Percentiles rank a stretch among this genome's conserved stretches.
These are phyloP conservation scores for Osmanthus fragrans DNA, from an alignment of 257 asterid genomes.

Conservation along the genomic window DNA sequence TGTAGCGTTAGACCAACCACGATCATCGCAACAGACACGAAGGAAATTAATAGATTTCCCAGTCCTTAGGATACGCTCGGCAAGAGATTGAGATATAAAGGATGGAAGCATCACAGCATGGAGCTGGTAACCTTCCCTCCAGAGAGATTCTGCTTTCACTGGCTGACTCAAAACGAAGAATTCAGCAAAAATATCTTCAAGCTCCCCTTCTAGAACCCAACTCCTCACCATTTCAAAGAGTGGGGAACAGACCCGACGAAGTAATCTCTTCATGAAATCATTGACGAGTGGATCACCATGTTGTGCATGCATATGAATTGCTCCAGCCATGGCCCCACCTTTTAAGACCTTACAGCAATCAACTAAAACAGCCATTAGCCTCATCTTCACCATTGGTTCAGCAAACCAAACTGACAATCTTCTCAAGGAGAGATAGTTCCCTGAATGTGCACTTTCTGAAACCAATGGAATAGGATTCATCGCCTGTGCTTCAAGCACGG, in stretches of 20 bases:
- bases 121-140: slow-evolving; percentile 97
- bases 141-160: slow-evolving; percentile 93
- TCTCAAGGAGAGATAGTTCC: slow-evolving; percentile 83
- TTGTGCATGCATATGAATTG: slow-evolving; percentile 94
- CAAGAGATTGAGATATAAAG: slow-evolving; percentile 86
- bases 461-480: slow-evolving; percentile 94
- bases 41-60: slow-evolving; percentile 98
- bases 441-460: slow-evolving; percentile 60
- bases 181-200: slow-evolving; percentile 88
- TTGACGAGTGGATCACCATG: slow-evolving; percentile 97
- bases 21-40: slow-evolving; percentile 95
- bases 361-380: slow-evolving; percentile 95
- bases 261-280: slow-evolving; percentile 85
- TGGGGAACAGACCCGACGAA: slow-evolving; percentile 91
- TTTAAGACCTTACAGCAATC: slow-evolving; percentile 89
- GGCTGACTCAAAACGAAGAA: slow-evolving; percentile 90
- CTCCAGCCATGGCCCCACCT: slow-evolving; percentile 99
- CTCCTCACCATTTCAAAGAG: slow-evolving; percentile 99
- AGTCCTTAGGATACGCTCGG: slow-evolving; percentile 89
- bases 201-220: slow-evolving; percentile 99
- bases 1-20: slow-evolving; percentile 96
- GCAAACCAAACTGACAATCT: slow-evolving; percentile 94
- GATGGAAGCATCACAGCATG: slow-evolving; percentile 91
- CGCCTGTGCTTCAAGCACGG: slow-evolving; percentile 92
- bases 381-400: slow-evolving; percentile 97